Conservation (phyloP, 2,329 filamentous ascomycete species). For the Trichocomaceae sp. region DNA sequence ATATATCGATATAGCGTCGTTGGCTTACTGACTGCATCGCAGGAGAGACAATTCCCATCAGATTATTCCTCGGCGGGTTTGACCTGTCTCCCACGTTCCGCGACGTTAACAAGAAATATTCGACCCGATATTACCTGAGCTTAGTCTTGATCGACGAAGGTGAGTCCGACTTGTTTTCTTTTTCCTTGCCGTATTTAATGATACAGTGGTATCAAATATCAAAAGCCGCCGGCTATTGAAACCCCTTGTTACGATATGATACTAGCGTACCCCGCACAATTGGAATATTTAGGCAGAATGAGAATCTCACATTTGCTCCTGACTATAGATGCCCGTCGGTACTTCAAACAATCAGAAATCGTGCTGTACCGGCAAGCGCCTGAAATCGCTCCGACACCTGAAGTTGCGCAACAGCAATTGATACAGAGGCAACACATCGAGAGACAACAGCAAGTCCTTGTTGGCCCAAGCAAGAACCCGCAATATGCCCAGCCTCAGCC, state of each 20-base stretch:
- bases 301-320: neutral
- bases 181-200: neutral
- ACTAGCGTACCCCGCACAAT: slow-evolving; percentile 4
- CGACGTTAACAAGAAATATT: slow-evolving; percentile 99
- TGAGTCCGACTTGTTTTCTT: slow-evolving; percentile 36
- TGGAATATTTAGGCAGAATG: neutral
- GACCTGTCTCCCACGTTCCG: slow-evolving; percentile 97
- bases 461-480: slow-evolving; percentile 12
- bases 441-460: slow-evolving; percentile 10
- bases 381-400: slow-evolving; percentile 37
- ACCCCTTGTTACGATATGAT: slow-evolving; percentile 8
- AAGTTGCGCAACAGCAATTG: slow-evolving; percentile 35
- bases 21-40: slow-evolving; percentile 19
- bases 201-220: slow-evolving; percentile 11
- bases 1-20: too few species aligned
- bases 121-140: slow-evolving; percentile 93
- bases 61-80: slow-evolving; percentile 93
- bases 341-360: slow-evolving; percentile 99
- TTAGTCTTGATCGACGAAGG: slow-evolving; percentile 93
- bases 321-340: slow-evolving; percentile 73
- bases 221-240: slow-evolving; percentile 35
- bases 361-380: slow-evolving; percentile 78
- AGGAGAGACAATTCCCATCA: slow-evolving; percentile 89
- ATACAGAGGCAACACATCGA: slow-evolving; percentile 34
- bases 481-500: slow-evolving; percentile 8